Conservation (phyloP, 2,329 filamentous ascomycete genomes). For the Triangularia verruculosa region DNA sequence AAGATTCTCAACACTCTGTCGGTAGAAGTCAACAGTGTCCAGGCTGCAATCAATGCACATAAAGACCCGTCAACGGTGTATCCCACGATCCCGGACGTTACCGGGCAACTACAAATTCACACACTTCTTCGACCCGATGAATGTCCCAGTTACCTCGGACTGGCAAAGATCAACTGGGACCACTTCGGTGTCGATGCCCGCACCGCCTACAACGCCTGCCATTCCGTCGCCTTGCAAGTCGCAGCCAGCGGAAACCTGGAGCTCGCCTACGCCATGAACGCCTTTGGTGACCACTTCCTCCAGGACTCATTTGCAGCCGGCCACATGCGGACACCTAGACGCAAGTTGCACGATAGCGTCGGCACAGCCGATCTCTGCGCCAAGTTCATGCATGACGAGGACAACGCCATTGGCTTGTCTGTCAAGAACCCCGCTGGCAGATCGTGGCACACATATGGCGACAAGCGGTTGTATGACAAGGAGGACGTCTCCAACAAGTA, state of each 20-base stretch:
- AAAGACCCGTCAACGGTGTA: slow-evolving; percentile 2
- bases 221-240: slow-evolving; percentile 4
- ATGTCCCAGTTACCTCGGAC: slow-evolving; percentile 7
- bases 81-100: not conserved
- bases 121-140: not conserved
- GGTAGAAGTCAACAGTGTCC: not conserved
- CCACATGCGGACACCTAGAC: slow-evolving; percentile 11
- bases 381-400: slow-evolving; percentile 14
- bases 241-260: not conserved
- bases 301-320: slow-evolving; percentile 12
- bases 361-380: slow-evolving; percentile 1
- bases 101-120: not conserved
- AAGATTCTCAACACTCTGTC: not conserved
- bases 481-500: not conserved
- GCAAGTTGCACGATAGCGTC: slow-evolving; percentile 3
- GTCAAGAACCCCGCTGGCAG: slow-evolving; percentile 7
- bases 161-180: slow-evolving; percentile 12
- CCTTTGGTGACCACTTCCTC: slow-evolving; percentile 14
- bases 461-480: slow-evolving; percentile 1
- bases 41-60: not conserved
- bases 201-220: slow-evolving; percentile 13
- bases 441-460: not conserved
- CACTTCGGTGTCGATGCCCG: slow-evolving; percentile 13
- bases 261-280: slow-evolving; percentile 13
- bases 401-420: slow-evolving; percentile 11